Base-by-base conservation (phyloP, 2,329 filamentous ascomycete species). In the Cadophora luteo-olivacea region DNA sequence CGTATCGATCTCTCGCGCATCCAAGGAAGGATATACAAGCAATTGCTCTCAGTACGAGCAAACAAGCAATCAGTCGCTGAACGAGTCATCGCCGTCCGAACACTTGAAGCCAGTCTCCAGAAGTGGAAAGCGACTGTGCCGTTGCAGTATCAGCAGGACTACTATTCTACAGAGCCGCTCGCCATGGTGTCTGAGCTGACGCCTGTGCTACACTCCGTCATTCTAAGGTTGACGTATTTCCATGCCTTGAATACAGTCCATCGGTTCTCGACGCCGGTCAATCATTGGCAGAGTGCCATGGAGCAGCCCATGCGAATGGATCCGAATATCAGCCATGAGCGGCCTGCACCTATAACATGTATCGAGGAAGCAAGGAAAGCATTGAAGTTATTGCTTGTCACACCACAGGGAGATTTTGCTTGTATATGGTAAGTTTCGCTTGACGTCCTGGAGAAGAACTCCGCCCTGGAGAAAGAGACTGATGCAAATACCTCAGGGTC, bases 21-120 rank as follows among this genome's bases (percentile, higher is more conserved):
- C 29, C 75, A 77, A 60, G 75, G 75, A 33, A 71, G 73, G 52
- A 72, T 76, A 12, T 75, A 76, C 58, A 75, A 71, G 55, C 65
- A 66, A 11, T 62, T 75, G 0, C 71, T 65, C 38, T 74, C 72
- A 24, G 69, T 74, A 7, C 67, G 70, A 25, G 77, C 76, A 14
- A 24, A 12, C 3, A 64, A 63, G 22, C 68, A 72, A 65, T 64
- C 73, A 3, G 45, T 61, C 12, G 22, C 51, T 4, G 58, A 72
- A 55, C 62, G 69, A 41, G 25, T 69, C 5, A 49, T 64, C 4
- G 68, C 67, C 3, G 69, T 65, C 2, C 67, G 65, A 38, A 66
- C 71, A 12, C 66, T 74, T 7, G 68, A 68, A 41, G 41, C 33
- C 3, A 64, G 63, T 41, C 68, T 74, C 38, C 58, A 68, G 32